Evolutionary conservation across 139 green algal genomes (phyloP).

Genomic region (Dunaliella primolecta): DNA sequence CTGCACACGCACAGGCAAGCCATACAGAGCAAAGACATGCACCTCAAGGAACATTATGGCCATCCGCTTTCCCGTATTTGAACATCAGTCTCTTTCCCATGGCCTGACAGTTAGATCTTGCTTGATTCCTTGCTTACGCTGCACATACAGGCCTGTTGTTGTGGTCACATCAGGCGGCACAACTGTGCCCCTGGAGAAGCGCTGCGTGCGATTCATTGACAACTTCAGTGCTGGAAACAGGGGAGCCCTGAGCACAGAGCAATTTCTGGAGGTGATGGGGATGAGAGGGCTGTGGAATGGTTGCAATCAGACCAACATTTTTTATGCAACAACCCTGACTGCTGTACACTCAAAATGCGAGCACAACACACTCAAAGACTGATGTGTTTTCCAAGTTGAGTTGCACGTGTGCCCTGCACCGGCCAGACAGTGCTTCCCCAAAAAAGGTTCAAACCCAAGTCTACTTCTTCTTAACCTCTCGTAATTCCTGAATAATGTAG

Average conservation of each 20-base stretch:
- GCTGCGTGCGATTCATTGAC: constrained; percentile 94
- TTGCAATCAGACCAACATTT: not conserved
- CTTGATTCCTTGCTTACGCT: no score
- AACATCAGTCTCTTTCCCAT: no score
- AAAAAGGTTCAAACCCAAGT: no score
- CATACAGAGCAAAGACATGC: not conserved
- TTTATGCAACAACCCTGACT: not conserved
- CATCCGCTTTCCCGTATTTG: no score
- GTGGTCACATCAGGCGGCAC: constrained; percentile 93
- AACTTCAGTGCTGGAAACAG: constrained; percentile 93
- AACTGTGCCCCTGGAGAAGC: constrained; percentile 90
- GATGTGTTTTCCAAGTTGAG: no score
- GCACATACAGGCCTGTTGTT: constrained; percentile 38
- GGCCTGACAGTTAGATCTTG: no score
- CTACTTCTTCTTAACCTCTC: no score
- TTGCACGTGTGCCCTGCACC: no score
- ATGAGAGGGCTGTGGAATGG: not conserved
- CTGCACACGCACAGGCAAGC: not conserved
- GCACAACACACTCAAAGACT: not conserved
- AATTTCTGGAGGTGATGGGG: constrained; percentile 66
- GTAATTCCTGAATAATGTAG: no score
- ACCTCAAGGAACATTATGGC: no score
- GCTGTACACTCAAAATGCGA: not conserved
- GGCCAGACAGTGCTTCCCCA: no score
- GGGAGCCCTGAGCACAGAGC: constrained; percentile 83